phyloP scores from a whole-genome alignment of 306 rosid genomes.

The Crataegus laevigata region DNA sequence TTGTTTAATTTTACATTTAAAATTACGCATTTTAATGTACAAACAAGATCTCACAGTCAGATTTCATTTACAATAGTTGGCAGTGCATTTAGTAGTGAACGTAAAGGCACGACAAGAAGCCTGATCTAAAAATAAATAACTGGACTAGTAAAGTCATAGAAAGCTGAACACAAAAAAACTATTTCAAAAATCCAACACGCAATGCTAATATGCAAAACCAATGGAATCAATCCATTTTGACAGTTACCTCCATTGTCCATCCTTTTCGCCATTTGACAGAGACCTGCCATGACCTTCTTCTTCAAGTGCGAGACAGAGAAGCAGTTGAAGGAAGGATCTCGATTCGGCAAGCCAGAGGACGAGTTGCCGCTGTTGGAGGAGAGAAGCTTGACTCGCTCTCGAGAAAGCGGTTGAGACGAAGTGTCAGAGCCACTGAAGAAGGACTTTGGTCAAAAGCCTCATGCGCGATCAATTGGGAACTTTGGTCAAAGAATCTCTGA shows the following conservation, averaged over 20 bases:
- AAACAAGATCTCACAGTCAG: too few relatives aligned
- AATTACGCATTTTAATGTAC: too few relatives aligned
- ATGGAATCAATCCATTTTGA: conserved; percentile 16
- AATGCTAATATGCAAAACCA: conserved; percentile 15
- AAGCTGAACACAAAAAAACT: too few relatives aligned
- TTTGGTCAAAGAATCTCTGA: too few relatives aligned
- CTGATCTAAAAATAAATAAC: too few relatives aligned
- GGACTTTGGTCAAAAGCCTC: too few relatives aligned
- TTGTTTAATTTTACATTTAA: too few relatives aligned
- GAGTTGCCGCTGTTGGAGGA: conserved; percentile 14
- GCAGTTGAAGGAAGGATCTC: conserved; percentile 76
- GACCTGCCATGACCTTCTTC: conserved; percentile 84
- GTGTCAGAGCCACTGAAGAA: conserved; percentile 29
- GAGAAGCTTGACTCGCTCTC: conserved; percentile 72
- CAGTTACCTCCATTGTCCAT: conserved; percentile 96
- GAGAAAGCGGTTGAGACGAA: conserved; percentile 50
- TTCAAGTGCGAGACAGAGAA: conserved; percentile 89
- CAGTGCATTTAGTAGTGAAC: not conserved
- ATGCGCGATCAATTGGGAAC: too few relatives aligned
- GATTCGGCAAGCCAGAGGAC: conserved; percentile 22
- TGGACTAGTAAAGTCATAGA: too few relatives aligned
- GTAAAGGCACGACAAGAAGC: too few relatives aligned
- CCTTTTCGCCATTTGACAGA: conserved; percentile 60
- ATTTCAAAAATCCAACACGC: too few relatives aligned
- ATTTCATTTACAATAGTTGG: too few relatives aligned